phyloP scores from a whole-genome alignment of 768 basidiomycete species.

The Pleurotus platypus region DNA sequence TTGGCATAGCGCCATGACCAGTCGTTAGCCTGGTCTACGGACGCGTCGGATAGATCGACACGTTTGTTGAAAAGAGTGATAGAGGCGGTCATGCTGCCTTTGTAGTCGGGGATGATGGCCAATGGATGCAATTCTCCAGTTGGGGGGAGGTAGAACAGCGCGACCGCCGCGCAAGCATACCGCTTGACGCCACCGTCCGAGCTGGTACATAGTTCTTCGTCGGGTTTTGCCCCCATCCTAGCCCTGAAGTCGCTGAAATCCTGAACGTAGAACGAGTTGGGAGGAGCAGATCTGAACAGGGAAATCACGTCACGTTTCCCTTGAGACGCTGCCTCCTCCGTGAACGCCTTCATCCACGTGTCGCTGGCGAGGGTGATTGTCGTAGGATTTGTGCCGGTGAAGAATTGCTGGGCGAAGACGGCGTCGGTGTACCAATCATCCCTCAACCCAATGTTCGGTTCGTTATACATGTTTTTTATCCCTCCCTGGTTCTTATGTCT shows the following conservation, averaged over 20 bases:
- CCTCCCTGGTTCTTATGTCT: neutral
- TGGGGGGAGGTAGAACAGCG: constrained; percentile 22
- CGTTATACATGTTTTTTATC: constrained; percentile 15
- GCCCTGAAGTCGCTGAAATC: constrained; percentile 23
- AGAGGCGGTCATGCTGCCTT: constrained; percentile 19
- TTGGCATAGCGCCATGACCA: constrained; percentile 18
- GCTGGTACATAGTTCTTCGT: constrained; percentile 5
- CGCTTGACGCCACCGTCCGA: neutral
- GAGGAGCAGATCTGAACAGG: constrained; percentile 10
- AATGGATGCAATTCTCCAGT: constrained; percentile 23
- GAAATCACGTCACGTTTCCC: neutral
- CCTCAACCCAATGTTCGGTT: constrained; percentile 22
- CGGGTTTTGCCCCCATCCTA: constrained; percentile 12
- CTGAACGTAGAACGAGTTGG: constrained; percentile 16
- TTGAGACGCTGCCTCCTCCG: constrained; percentile 11
- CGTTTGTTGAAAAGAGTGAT: constrained; percentile 26
- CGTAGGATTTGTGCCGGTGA: constrained; percentile 25
- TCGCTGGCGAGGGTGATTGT: constrained; percentile 19
- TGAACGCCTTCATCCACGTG: constrained; percentile 17
- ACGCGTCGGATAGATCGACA: neutral
- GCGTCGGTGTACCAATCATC: constrained; percentile 27
- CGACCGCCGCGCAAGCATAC: constrained; percentile 20
- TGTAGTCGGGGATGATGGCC: constrained; percentile 25
- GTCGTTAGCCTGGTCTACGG: constrained; percentile 4
- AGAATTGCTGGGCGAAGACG: constrained; percentile 25